Evolutionary conservation across 345 rosid species (phyloP), one percentile per base, ranked within the genome.

Genomic region (Diplotaxis tenuifolia): DNA sequence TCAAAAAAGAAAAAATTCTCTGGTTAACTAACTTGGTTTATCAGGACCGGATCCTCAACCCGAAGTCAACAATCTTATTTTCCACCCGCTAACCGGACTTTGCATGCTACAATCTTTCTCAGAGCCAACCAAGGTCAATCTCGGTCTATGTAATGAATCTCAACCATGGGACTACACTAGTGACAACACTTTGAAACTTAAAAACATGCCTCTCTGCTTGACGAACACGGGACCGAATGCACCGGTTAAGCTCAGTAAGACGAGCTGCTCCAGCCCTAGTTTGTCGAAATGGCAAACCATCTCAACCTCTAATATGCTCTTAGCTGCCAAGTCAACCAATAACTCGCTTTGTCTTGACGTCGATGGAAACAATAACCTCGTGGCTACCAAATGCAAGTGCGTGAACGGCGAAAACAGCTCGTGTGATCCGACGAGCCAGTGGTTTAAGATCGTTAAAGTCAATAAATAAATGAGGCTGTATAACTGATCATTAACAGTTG

Each of bases 281-380:
- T 85, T 96, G 3, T 45, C 50, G 50, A 83, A 50, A 69, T 96
- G 99, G 99, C 83, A 83, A 5, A 59, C 55, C 1, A 73, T 92
- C 60, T 86, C 99, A 0, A 96, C 90, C 60, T 92, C 99, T 1
- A 84, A 80, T 70, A 84, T 96, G 96, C 98, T 88, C 68, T 84
- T 96, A 0, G 81, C 96, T 7, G 69, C 94, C 0, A 81, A 31
- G 22, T 65, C 81, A 52, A 55, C 71, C 19, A 67, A 84, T 23
- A 88, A 88, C 9, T n/a, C 77, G 1, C 81, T 87, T 54, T 96
- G 99, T 84, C 80, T 92, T 50, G 98, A 96, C 62, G 86, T 92
- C 16, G 97, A 85, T 60, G 66, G 82, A 34, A 1, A 28, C 78
- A 78, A 82, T 67, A 78, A 31, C 7, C 65, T 90, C 19, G 65